Conservation (phyloP, 2,329 filamentous ascomycete species). For the Nigrospora osmanthi region DNA sequence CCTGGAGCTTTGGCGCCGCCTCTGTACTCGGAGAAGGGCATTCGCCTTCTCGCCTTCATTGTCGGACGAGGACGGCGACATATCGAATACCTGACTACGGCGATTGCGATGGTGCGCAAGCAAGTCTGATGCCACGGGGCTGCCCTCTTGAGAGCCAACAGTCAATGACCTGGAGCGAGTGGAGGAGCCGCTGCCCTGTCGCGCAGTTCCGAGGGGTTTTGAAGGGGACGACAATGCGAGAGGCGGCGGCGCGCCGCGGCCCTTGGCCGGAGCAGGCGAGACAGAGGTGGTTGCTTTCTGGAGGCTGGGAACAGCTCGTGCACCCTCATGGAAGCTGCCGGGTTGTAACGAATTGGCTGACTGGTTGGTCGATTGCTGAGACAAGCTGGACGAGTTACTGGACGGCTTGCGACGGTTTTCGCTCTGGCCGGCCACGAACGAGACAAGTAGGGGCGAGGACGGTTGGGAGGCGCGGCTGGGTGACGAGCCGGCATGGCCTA, state of each 20-base stretch:
- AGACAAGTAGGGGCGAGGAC: constrained; percentile 88
- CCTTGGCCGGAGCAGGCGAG: constrained; percentile 49
- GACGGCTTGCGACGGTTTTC: constrained; percentile 85
- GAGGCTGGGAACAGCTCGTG: constrained; percentile 51
- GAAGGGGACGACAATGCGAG: constrained; percentile 50
- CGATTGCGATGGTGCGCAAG: constrained; percentile 76
- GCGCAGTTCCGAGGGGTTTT: constrained; percentile 52
- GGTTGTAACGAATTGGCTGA: constrained; percentile 61
- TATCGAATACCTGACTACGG: constrained; percentile 88
- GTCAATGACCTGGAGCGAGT: constrained; percentile 80
- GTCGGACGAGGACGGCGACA: constrained; percentile 95
- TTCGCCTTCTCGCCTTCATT: constrained; percentile 93
- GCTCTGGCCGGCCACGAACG: constrained; percentile 80
- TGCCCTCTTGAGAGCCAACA: constrained; percentile 88
- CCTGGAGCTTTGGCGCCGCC: constrained; percentile 90
- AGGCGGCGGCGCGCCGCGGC: constrained; percentile 38
- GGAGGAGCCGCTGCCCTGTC: constrained; percentile 53
- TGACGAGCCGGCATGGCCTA: constrained; percentile 76
- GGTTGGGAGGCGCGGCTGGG: constrained; percentile 74
- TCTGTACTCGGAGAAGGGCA: constrained; percentile 82
- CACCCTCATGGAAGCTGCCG: constrained; percentile 63
- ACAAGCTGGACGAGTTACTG: constrained; percentile 76
- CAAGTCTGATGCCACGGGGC: constrained; percentile 61
- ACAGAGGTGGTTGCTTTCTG: constrained; percentile 53
- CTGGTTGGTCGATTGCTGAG: constrained; percentile 64